These are phyloP conservation scores for Yarrowia galli DNA, from an alignment of 1,139 yeast genomes.

Conservation along the genomic window DNA sequence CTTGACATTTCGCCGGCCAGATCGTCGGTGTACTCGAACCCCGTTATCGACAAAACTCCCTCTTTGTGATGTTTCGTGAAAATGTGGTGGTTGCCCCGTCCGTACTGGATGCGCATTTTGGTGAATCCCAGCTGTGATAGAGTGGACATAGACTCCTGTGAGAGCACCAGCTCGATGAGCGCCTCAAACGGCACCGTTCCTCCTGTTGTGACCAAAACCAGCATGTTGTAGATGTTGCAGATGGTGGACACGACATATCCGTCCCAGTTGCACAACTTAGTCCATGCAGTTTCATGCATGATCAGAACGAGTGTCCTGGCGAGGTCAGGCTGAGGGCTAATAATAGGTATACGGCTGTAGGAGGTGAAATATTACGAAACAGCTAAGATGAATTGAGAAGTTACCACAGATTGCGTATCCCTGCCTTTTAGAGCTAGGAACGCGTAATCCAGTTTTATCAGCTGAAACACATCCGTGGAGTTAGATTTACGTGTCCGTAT, in stretches of 20 bases:
- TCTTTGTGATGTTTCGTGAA: slow-evolving; percentile 41
- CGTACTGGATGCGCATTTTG: slow-evolving; percentile 70
- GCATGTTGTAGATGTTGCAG: slow-evolving; percentile 41
- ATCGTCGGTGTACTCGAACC: slow-evolving; percentile 51
- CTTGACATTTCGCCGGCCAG: slow-evolving; percentile 56
- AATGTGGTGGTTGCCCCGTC: slow-evolving; percentile 54
- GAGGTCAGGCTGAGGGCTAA: too few species aligned
- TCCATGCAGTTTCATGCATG: slow-evolving; percentile 28
- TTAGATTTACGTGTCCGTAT: too few species aligned
- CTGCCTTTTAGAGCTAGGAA: too few species aligned
- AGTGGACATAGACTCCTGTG: slow-evolving; percentile 52
- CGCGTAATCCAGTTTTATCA: too few species aligned
- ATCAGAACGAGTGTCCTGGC: too few species aligned
- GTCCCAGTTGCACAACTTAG: slow-evolving; percentile 8
- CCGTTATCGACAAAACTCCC: slow-evolving; percentile 48
- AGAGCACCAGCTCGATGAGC: slow-evolving; percentile 58
- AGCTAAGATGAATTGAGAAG: too few species aligned
- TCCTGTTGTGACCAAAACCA: slow-evolving; percentile 73
- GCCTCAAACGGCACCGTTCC: slow-evolving; percentile 80
- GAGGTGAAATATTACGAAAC: too few species aligned
- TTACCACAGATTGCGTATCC: too few species aligned
- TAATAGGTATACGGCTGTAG: too few species aligned
- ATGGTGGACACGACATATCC: slow-evolving; percentile 4
- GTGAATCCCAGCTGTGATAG: slow-evolving; percentile 53
- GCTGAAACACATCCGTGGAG: too few species aligned